phyloP scores from a whole-genome alignment of 2,329 filamentous ascomycete species.

The Coniella vitis region DNA sequence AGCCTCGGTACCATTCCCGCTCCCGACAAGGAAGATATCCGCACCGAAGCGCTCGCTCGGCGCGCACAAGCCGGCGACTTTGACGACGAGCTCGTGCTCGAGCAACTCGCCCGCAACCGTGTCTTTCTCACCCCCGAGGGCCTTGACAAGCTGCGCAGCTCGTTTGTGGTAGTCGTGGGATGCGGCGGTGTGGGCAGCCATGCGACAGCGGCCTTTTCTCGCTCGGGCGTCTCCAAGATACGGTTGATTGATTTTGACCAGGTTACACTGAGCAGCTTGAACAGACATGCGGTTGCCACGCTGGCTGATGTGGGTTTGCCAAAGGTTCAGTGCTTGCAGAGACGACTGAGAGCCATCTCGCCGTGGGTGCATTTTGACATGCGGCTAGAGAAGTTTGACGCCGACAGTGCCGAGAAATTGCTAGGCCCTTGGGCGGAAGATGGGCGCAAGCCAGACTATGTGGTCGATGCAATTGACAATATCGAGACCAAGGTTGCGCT shows the following conservation, averaged over 20 bases:
- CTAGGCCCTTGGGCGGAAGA: constrained; percentile 58
- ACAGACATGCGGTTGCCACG: constrained; percentile 92
- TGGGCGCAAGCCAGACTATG: constrained; percentile 66
- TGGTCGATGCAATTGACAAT: constrained; percentile 98
- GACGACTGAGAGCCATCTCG: constrained; percentile 74
- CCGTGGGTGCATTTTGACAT: constrained; percentile 92
- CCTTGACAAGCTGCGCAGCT: constrained; percentile 67
- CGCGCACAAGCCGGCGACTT: constrained; percentile 58
- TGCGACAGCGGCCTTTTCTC: constrained; percentile 74
- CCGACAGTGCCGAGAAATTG: constrained; percentile 55
- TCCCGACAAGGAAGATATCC: constrained; percentile 53
- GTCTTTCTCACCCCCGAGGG: constrained; percentile 84
- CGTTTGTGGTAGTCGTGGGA: constrained; percentile 85
- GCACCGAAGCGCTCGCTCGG: constrained; percentile 50
- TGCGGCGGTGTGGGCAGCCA: constrained; percentile 95
- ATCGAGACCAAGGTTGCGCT: constrained; percentile 94
- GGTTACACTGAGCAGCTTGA: constrained; percentile 88
- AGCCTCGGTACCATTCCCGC: constrained; percentile 45
- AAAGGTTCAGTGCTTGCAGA: constrained; percentile 80
- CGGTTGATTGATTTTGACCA: constrained; percentile 96
- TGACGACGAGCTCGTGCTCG: constrained; percentile 76
- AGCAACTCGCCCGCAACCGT: constrained; percentile 88
- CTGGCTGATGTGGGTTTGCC: constrained; percentile 87
- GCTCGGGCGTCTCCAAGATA: constrained; percentile 82
- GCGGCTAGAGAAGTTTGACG: constrained; percentile 75